Percentiles rank a stretch among this genome's conserved stretches.
Conservation (phyloP, 768 basidiomycete genomes). For the Clavulina sp. region DNA sequence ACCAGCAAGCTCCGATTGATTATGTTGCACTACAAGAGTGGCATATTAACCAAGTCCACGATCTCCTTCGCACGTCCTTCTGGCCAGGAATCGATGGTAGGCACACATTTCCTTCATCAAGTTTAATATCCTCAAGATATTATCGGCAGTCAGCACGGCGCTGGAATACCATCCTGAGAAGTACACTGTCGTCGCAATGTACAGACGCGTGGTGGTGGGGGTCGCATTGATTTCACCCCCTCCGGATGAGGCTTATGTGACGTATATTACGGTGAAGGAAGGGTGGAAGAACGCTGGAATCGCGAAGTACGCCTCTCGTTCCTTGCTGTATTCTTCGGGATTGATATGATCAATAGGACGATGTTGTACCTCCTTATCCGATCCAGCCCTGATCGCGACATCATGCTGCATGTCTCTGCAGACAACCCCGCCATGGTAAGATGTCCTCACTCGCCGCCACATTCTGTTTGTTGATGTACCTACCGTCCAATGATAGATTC, state of each 20-base stretch:
- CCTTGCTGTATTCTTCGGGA: constrained; percentile 6
- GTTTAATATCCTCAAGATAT: background rate
- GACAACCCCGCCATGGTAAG: constrained; percentile 66
- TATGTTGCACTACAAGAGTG: constrained; percentile 40
- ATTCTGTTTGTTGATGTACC: constrained; percentile 3
- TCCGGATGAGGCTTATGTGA: constrained; percentile 56
- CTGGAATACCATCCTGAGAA: constrained; percentile 50
- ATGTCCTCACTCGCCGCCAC: constrained; percentile 3
- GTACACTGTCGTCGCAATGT: constrained; percentile 58
- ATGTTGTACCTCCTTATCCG: constrained; percentile 65
- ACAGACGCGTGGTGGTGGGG: constrained; percentile 54
- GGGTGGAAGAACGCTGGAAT: constrained; percentile 73
- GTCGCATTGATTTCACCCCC: constrained; percentile 63
- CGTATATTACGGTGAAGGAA: constrained; percentile 57
- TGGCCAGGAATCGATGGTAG: constrained; percentile 65
- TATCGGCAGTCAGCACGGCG: constrained; percentile 42
- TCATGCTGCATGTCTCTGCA: constrained; percentile 66
- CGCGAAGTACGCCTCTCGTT: constrained; percentile 38
- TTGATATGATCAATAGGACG: constrained; percentile 25
- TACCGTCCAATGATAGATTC: constrained; percentile 27
- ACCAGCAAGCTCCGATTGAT: constrained; percentile 36
- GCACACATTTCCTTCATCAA: constrained; percentile 10
- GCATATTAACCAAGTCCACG: constrained; percentile 56
- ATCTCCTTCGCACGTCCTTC: constrained; percentile 46
- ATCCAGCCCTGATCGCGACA: constrained; percentile 56